Conservation (phyloP, 106 monocot species). For the Xerophyta viscosa region DNA sequence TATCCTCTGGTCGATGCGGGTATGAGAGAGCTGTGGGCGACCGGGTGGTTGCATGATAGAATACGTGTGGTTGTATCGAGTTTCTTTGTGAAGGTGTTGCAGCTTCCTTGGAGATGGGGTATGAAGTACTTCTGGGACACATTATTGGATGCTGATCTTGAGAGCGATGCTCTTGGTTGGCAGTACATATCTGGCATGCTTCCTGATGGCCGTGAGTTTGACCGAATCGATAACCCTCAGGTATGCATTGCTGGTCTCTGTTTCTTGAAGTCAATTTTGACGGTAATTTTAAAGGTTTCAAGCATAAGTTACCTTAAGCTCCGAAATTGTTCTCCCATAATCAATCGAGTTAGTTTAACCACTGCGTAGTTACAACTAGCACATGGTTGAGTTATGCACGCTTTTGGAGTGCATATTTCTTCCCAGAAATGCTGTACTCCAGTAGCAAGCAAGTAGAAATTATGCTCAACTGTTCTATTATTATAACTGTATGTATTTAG, state of each 20-base stretch:
- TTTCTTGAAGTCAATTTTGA: no score
- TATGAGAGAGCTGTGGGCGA: constrained; percentile 97
- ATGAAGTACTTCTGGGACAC: constrained; percentile 99
- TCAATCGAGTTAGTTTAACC: no score
- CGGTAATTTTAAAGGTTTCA: no score
- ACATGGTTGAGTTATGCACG: no score
- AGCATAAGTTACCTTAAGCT: no score
- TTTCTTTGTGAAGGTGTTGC: constrained; percentile 96
- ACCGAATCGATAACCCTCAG: constrained; percentile 92
- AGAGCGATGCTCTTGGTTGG: constrained; percentile 95
- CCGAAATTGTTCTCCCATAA: no score
- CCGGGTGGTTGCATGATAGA: constrained; percentile 92
- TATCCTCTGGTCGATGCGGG: constrained; percentile 97
- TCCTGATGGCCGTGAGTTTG: constrained; percentile 88
- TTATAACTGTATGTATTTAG: no score
- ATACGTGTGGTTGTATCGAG: constrained; percentile 91
- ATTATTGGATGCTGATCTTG: constrained; percentile 88
- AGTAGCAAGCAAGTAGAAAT: no score
- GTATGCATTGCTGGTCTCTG: constrained; percentile 23
- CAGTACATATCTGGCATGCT: constrained; percentile 94
- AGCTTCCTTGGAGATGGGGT: constrained; percentile 97
- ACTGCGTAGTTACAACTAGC: no score
- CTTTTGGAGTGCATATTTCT: no score
- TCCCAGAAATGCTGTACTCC: no score
- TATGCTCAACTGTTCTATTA: no score